These are phyloP conservation scores for Picea abies DNA, from an alignment of 83 land plant species.

Conservation along the genomic window DNA sequence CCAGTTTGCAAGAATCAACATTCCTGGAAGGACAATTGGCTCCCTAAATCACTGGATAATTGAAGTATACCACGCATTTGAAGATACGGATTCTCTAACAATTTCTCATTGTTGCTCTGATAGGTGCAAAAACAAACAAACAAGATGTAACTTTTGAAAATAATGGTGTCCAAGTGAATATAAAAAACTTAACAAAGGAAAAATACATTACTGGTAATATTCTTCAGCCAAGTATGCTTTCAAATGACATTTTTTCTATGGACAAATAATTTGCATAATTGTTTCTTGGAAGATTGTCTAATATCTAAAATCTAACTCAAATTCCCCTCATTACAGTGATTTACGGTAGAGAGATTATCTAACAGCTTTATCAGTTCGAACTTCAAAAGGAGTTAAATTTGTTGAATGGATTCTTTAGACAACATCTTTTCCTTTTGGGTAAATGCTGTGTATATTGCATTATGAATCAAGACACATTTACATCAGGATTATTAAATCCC, in stretches of 20 bases:
- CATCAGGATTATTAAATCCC: too few relatives aligned
- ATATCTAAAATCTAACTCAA: neutral
- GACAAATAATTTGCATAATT: neutral
- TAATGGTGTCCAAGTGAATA: neutral
- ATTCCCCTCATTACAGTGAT: neutral
- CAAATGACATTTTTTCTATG: neutral
- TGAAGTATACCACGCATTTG: slow-evolving; percentile 99
- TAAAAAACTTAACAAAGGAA: neutral
- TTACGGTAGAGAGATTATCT: too few relatives aligned
- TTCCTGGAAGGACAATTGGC: slow-evolving; percentile 27
- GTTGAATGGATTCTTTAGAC: too few relatives aligned
- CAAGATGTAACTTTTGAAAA: neutral
- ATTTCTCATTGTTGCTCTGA: slow-evolving; percentile 98
- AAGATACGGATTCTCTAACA: slow-evolving; percentile 96
- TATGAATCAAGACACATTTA: neutral
- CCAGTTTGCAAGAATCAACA: slow-evolving; percentile 8
- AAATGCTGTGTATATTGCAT: neutral
- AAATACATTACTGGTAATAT: neutral
- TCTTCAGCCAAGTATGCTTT: neutral
- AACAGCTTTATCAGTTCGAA: too few relatives aligned
- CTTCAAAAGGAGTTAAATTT: too few relatives aligned
- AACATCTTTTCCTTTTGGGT: too few relatives aligned
- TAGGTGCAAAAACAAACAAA: slow-evolving; percentile 9
- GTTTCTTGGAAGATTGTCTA: neutral
- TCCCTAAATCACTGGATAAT: slow-evolving; percentile 70